Percentiles rank a stretch among this genome's conserved stretches.
Conservation (phyloP, 495 filamentous ascomycete species). For the Neurospora sp. region DNA sequence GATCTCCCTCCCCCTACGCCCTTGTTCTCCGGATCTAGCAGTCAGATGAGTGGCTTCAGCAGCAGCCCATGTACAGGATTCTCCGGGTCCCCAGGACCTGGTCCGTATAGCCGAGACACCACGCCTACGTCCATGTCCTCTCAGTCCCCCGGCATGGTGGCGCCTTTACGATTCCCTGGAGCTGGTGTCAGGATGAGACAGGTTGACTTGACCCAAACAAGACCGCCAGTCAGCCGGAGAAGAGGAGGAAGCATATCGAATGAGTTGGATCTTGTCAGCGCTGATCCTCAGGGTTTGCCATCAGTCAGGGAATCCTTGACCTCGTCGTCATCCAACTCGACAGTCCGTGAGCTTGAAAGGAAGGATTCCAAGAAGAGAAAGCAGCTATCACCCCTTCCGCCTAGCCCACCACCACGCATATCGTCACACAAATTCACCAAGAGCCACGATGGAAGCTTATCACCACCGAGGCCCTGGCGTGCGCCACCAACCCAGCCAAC, state of each 20-base stretch:
- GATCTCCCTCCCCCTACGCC: slow-evolving; percentile 59
- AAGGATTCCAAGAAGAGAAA: slow-evolving; percentile 35
- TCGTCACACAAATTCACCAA: slow-evolving; percentile 49
- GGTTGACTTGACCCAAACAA: slow-evolving; percentile 46
- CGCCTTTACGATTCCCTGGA: slow-evolving; percentile 44
- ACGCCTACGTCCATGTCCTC: slow-evolving; percentile 95
- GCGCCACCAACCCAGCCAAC: slow-evolving; percentile 20
- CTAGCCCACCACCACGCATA: slow-evolving; percentile 53
- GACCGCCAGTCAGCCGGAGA: slow-evolving; percentile 58
- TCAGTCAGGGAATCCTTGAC: slow-evolving; percentile 53
- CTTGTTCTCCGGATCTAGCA: slow-evolving; percentile 43
- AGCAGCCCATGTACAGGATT: slow-evolving; percentile 90
- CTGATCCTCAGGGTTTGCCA: slow-evolving; percentile 47
- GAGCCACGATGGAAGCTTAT: slow-evolving; percentile 23
- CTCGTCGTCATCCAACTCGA: slow-evolving; percentile 50
- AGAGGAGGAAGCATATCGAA: slow-evolving; percentile 43
- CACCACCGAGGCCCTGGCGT: slow-evolving; percentile 20
- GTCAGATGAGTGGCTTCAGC: slow-evolving; percentile 48
- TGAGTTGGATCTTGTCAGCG: slow-evolving; percentile 37
- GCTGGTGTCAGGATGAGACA: slow-evolving; percentile 45
- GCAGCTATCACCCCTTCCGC: slow-evolving; percentile 38
- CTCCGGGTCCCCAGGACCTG: slow-evolving; percentile 77
- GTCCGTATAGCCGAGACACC: slow-evolving; percentile 74
- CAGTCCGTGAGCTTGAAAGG: slow-evolving; percentile 35
- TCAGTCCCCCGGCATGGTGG: slow-evolving; percentile 74